Evolutionary conservation across 768 basidiomycete species (phyloP).

Genomic region (Chlorophyllum brunneum): DNA sequence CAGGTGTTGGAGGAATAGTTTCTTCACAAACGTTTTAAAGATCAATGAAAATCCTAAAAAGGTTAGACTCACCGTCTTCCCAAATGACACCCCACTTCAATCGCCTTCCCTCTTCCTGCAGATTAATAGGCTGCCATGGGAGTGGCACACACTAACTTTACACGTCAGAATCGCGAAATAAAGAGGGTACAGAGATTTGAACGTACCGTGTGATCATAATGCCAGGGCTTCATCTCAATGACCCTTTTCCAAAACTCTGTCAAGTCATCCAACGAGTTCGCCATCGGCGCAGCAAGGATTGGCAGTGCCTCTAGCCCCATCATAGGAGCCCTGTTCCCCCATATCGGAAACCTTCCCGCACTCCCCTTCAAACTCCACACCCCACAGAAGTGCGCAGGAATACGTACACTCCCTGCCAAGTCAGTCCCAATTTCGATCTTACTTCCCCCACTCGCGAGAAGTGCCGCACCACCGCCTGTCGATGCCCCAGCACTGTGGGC

Average conservation of each 20-base stretch:
- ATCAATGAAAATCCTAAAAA: background rate
- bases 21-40: conserved; percentile 30
- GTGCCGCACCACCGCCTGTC: conserved; percentile 66
- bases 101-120: conserved; percentile 43
- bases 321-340: conserved; percentile 42
- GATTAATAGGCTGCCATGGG: conserved; percentile 44
- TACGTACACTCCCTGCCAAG: conserved; percentile 68
- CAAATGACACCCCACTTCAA: conserved; percentile 61
- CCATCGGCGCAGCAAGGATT: conserved; percentile 55
- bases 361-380: conserved; percentile 63
- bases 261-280: conserved; percentile 56
- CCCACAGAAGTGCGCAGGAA: conserved; percentile 73
- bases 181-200: conserved; percentile 19
- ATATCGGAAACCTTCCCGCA: conserved; percentile 50
- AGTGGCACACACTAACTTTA: conserved; percentile 42
- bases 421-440: conserved; percentile 73
- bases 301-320: conserved; percentile 57
- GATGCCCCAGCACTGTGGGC: conserved; percentile 58
- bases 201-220: conserved; percentile 56
- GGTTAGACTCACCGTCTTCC: conserved; percentile 48
- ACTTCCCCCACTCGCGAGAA: conserved; percentile 60
- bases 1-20: conserved; percentile 56
- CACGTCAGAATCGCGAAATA: background rate
- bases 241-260: conserved; percentile 64
- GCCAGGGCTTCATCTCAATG: conserved; percentile 59